Evolutionary conservation across 805 yeast genomes (phyloP).

Genomic region (Wickerhamomyces hampshirensis): DNA sequence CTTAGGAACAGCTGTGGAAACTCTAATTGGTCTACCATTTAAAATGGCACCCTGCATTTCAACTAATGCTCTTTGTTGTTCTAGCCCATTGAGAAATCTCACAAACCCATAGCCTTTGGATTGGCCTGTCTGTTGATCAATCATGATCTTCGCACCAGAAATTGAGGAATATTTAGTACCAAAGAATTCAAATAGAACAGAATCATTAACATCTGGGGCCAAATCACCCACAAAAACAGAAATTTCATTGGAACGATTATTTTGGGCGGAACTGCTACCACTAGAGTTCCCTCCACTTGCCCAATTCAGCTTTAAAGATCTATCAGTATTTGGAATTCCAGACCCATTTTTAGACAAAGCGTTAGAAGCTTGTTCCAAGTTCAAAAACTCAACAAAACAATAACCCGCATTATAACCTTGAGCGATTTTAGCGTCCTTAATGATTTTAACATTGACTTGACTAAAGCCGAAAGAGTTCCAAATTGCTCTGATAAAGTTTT

Average conservation of each 20-base stretch:
- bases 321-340: conserved; percentile 58
- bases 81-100: conserved; percentile 60
- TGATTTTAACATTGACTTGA: conserved; percentile 57
- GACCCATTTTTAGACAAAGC: conserved; percentile 69
- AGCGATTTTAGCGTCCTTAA: conserved; percentile 49
- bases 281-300: conserved; percentile 51
- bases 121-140: conserved; percentile 62
- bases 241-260: conserved; percentile 34
- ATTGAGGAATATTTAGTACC: conserved; percentile 67
- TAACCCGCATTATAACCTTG: conserved; percentile 55
- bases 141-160: conserved; percentile 71
- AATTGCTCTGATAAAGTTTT: conserved; percentile 53
- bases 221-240: conserved; percentile 87
- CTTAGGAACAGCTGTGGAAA: conserved; percentile 62
- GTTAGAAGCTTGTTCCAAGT: conserved; percentile 52
- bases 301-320: conserved; percentile 70
- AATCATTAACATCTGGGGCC: conserved; percentile 68
- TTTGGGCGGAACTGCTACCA: conserved; percentile 5
- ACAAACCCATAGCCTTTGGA: conserved; percentile 90
- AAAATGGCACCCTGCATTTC: conserved; percentile 80
- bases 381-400: conserved; percentile 75
- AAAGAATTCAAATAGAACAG: conserved; percentile 58
- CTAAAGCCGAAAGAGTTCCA: conserved; percentile 71
- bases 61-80: conserved; percentile 63
- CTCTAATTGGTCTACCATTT: conserved; percentile 72